Evolutionary conservation across 169 alveolate species (phyloP), one percentile per base, ranked within the genome.

Genomic region (Cryptosporidium sp.): DNA sequence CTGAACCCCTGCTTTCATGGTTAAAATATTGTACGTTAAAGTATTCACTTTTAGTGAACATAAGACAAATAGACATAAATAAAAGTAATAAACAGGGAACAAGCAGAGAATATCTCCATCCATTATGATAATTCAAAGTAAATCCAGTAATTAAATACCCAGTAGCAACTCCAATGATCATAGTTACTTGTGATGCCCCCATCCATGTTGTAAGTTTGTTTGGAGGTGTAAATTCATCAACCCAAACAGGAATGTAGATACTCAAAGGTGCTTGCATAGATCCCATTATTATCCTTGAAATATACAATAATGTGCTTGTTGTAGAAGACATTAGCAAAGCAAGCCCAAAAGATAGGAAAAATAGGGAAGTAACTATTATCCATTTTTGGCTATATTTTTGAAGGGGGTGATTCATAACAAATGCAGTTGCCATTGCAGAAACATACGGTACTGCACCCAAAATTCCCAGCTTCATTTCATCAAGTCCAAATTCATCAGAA

Each of bases 231-330:
- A 80, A 80, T 67, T 80, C 89, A 48, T 80, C 89, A 37, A 80
- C 75, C 89, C 89, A 80, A 2, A 80, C 89, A 10, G 89, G 89
- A 26, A 80, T 58, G n/a, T 80, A 80, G 23, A 80, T 80, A 41
- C 89, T 80, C 52, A 80, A 41, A 62, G 89, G 89, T 65, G 89
- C 89, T 41, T 80, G 89, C 89, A 80, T 80, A 29, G 89, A 59
- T 35, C 89, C 89, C 73, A 80, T 80, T 12, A 80, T 80, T 12
- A 65, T 41, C n/a, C 89, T 80, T n/a, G 89, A 80, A 62, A 80
- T 39, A 65, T 62, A 80, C 21, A 80, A 52, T 23, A 41, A 18
- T 31, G 89, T 48, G 45, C 89, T 80, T 45, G 89, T 61, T 3
- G 89, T 62, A 18, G 89, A 80, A 29, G 89, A 21, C 18, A 80